phyloP scores from a whole-genome alignment of 108 stramenopile genomes.

The Fragilariopsis cylindrus region DNA sequence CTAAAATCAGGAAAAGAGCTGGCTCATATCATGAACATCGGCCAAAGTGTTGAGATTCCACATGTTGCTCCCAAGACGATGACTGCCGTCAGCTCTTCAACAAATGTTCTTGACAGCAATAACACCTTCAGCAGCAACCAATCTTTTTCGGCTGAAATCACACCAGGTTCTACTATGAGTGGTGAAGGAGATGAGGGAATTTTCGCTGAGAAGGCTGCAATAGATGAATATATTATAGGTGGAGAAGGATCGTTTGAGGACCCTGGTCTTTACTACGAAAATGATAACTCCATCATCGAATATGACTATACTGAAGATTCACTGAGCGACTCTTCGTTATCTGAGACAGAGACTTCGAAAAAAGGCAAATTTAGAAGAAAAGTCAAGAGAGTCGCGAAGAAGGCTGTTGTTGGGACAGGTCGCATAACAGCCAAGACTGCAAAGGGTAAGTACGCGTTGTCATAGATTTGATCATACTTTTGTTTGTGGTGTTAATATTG shows the following conservation, averaged over 20 bases:
- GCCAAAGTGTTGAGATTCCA: constrained; percentile 28
- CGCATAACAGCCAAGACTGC: constrained; percentile 14
- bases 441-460: constrained; percentile 1
- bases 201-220: not conserved
- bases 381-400: constrained; percentile 52
- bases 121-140: not conserved
- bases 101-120: constrained; percentile 3
- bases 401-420: constrained; percentile 24
- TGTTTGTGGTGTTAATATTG: not conserved
- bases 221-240: not conserved
- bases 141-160: not conserved
- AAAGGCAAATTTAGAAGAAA: constrained; percentile 39
- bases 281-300: constrained; percentile 3
- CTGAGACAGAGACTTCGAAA: constrained; percentile 13
- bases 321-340: constrained; percentile 1
- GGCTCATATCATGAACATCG: constrained; percentile 58
- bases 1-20: constrained; percentile 52
- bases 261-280: not conserved
- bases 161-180: not conserved
- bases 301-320: not conserved
- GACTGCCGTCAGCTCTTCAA: not conserved
- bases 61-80: not conserved
- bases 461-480: no score
- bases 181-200: constrained; percentile 6
- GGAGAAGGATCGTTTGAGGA: constrained; percentile 8